Conservation (phyloP, 192 early-diverging fungal genomes). For the Diversispora epigaea region DNA sequence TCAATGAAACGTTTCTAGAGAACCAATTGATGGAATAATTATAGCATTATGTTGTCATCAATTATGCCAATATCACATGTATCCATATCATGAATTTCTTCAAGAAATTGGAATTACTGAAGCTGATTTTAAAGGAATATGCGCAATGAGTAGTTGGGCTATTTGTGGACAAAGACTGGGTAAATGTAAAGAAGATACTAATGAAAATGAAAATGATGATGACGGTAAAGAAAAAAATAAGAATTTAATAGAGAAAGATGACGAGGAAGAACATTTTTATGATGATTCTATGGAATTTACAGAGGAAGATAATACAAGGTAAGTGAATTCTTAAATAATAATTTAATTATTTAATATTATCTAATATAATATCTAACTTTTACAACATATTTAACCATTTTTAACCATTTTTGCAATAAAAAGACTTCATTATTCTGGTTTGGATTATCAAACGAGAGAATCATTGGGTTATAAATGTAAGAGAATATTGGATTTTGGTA, state of each 20-base stretch:
- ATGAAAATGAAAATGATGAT: constrained; percentile 32
- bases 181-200: constrained; percentile 37
- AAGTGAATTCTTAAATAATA: constrained; percentile 18
- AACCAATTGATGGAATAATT: constrained; percentile 63
- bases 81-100: constrained; percentile 65
- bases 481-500: constrained; percentile 74
- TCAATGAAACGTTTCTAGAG: constrained; percentile 16
- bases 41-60: constrained; percentile 94
- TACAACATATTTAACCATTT: neutral
- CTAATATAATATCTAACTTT: neutral
- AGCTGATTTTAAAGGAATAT: constrained; percentile 62
- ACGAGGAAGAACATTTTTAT: constrained; percentile 42
- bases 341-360: neutral
- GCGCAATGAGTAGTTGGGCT: constrained; percentile 79
- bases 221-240: constrained; percentile 4
- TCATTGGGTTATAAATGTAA: constrained; percentile 72
- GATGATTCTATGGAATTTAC: constrained; percentile 42
- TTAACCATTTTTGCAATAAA: constrained; percentile 1
- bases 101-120: constrained; percentile 48
- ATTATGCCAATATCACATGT: constrained; percentile 70
- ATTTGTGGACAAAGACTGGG: constrained; percentile 52
- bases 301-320: constrained; percentile 39
- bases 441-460: constrained; percentile 61
- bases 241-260: neutral
- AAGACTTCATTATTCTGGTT: constrained; percentile 67